These are phyloP conservation scores for Obelidium mucronatum DNA, from an alignment of 192 early-diverging fungal species.

Conservation along the genomic window DNA sequence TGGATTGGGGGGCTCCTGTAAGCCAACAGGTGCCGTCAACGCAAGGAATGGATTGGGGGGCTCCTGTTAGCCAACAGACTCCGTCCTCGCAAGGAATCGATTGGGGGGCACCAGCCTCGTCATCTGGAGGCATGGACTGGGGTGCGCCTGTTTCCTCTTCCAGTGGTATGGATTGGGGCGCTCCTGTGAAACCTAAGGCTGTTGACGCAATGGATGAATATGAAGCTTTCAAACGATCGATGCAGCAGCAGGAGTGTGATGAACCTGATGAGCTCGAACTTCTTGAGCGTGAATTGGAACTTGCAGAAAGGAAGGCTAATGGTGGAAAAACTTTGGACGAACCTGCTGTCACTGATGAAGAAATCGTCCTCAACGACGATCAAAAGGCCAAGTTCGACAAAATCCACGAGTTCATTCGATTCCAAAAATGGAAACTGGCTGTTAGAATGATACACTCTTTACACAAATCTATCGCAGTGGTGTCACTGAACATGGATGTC, in stretches of 20 bases:
- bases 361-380: background rate
- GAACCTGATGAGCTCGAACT: constrained; percentile 35
- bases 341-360: background rate
- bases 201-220: constrained; percentile 47
- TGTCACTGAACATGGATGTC: constrained; percentile 57
- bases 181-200: constrained; percentile 10
- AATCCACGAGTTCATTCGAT: constrained; percentile 26
- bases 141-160: constrained; percentile 35
- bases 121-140: constrained; percentile 53
- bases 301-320: constrained; percentile 25
- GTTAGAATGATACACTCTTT: constrained; percentile 68
- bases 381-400: constrained; percentile 5
- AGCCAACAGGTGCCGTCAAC: constrained; percentile 6
- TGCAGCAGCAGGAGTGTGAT: constrained; percentile 38
- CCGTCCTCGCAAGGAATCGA: constrained; percentile 41
- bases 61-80: constrained; percentile 30
- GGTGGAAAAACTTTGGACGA: background rate
- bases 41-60: constrained; percentile 56
- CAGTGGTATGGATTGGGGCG: constrained; percentile 37
- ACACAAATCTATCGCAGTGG: constrained; percentile 50
- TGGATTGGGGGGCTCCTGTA: constrained; percentile 51
- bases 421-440: constrained; percentile 66
- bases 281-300: constrained; percentile 20
- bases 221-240: constrained; percentile 52
- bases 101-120: constrained; percentile 49